phyloP scores from a whole-genome alignment of 1,139 yeast species.

The Pichia sp. region DNA sequence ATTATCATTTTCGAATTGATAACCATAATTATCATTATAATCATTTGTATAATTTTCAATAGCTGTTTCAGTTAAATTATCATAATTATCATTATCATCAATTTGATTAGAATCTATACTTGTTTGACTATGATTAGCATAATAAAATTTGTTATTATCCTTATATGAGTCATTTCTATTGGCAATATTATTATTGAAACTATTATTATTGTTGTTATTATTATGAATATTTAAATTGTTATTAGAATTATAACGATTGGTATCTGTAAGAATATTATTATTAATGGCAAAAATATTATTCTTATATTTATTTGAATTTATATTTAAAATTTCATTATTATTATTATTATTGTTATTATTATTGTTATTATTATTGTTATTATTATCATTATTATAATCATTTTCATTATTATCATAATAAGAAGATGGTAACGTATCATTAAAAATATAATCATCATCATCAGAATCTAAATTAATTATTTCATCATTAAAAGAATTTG shows the following conservation, averaged over 20 bases:
- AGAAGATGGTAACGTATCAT: slow-evolving; percentile 1
- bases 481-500: slow-evolving; percentile 15
- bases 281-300: not conserved
- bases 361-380: not conserved
- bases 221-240: not conserved
- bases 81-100: slow-evolving; percentile 5
- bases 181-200: not conserved
- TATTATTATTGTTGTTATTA: not conserved
- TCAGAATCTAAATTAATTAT: slow-evolving; percentile 35
- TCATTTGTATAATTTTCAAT: not conserved
- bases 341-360: not conserved
- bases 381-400: not conserved
- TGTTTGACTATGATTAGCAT: not conserved
- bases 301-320: not conserved
- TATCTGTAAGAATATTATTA: not conserved
- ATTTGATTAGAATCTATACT: slow-evolving; percentile 1
- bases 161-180: not conserved
- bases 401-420: too few species aligned
- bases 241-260: not conserved
- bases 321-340: too few species aligned
- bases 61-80: slow-evolving; percentile 3
- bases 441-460: slow-evolving; percentile 34
- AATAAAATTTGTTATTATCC: not conserved
- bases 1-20: slow-evolving; percentile 14
- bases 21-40: not conserved